These are phyloP conservation scores for Hypholoma fasciculare DNA, from an alignment of 768 basidiomycete species.

Conservation along the genomic window DNA sequence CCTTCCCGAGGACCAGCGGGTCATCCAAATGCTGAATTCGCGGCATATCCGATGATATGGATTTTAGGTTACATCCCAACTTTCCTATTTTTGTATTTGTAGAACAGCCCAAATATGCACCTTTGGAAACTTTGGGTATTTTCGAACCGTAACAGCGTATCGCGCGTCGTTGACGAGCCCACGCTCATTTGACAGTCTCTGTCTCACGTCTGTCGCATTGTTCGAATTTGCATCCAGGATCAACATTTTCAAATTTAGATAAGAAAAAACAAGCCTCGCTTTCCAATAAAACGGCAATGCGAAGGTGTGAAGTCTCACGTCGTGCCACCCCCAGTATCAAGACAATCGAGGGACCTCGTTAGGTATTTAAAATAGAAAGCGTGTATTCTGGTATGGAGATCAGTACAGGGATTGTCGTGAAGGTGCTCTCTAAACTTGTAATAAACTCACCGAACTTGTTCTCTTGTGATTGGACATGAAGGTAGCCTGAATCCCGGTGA, in stretches of 20 bases:
- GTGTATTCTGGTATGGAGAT: neutral
- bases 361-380: neutral
- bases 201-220: conserved; percentile 1
- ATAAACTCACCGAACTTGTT: no score
- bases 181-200: neutral
- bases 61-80: neutral
- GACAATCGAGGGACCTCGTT: neutral
- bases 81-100: conserved; percentile 4
- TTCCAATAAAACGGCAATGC: neutral
- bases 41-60: conserved; percentile 26
- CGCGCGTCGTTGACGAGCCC: neutral
- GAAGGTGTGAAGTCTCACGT: conserved; percentile 1
- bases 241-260: conserved; percentile 1
- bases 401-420: no score
- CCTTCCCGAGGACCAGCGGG: conserved; percentile 57
- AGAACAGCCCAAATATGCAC: neutral
- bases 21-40: conserved; percentile 60
- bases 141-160: conserved; percentile 1
- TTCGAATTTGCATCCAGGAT: conserved; percentile 2
- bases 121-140: neutral
- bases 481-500: neutral
- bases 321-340: neutral
- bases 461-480: no score
- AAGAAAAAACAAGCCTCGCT: conserved; percentile 2
- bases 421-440: no score